Base-by-base conservation (phyloP, 495 filamentous ascomycete genomes). In the Usnea hakonensis region DNA sequence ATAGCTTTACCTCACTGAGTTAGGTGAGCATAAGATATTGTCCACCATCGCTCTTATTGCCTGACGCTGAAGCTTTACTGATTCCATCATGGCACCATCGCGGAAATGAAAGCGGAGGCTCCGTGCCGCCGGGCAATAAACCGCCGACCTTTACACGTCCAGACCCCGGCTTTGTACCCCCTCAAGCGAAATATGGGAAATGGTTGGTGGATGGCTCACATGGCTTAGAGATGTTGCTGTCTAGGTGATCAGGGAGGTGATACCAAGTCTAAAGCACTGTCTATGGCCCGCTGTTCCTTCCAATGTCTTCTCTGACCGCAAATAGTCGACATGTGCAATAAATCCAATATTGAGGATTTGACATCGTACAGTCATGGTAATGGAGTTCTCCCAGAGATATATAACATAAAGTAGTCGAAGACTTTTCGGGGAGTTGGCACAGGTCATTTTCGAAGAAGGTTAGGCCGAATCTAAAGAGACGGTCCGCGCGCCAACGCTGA, bases 51-150 rank as follows among this genome's bases (percentile, higher is more conserved):
- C 30, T 2, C 10, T 9, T 26, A 1, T 32, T 14, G 13, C 26
- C 13, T 32, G 2, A 30, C 0, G 6, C 14, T 32, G 5, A 52
- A 32, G 48, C 16, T 33, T 32, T 19, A 95, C 90, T n/a, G 89
- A 75, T 61, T 91, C 79, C 82, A 90, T 89, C 81, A 96, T 89
- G 50, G 81, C 76, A 2, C 86, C 89, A 75, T 94, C 86, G 44
- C 91, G 82, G 59, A 96, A 79, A 71, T 90, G 89, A 65, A 79
- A 80, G 64, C 89, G 85, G 52, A 87, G 80, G 66, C n/a, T 88
- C 86, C 50, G 90, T 88, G 26, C 33, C 52, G n/a, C 35, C 36
- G 26, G 26, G 58, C 48, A 61, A n/a, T n/a, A n/a, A n/a, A n/a
- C 8, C 41, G 17, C 4, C 32, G 17, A 11, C 58, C 48, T 32